Base-by-base conservation (phyloP, 1,284 basidiomycete genomes). In the Rhodofomes roseus region DNA sequence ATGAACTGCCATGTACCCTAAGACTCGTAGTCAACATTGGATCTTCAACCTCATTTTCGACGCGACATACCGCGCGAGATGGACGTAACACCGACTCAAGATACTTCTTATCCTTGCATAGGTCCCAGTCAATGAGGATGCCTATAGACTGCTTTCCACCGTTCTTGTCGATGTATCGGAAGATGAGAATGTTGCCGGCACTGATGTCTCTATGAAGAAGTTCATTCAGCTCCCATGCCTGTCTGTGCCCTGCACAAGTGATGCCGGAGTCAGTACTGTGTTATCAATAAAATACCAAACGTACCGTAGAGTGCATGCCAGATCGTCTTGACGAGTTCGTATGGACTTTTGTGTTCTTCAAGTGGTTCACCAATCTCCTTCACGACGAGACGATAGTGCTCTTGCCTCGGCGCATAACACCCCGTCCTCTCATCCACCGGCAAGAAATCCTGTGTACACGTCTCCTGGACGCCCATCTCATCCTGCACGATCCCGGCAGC, bases 1-100 rank as follows among this genome's bases (percentile, higher is more conserved):
- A 67, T 55, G 63, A 68, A 55, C 50, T 63, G 56, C 60, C 56
- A 58, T 23, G 60, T 58, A 1, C 56, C 60, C 60, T 61, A 18
- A 23, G 9, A 18, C 7, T 22, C 4, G 20, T 18, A 44, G 41
- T 16, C 31, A 34, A n/a, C 31, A 5, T 11, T 34, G 31, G 4
- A 34, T 11, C 31, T n/a, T n/a, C n/a, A n/a, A 34, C 31, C 5
- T 5, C 31, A 34, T 34, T 4, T 5, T 34, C 31, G 31, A 4
- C 31, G 4, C 31, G 31, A 34, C 31, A 54, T 39, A 43, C 54
- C 27, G 53, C 48, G 25, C 44, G 44, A 1, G 4, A 25, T 29
- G 25, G 18, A 18, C 20, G 16, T 12, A 46, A 22, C 22, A 18
- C 39, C 8, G 14, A 39, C 6, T 55, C 20, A 2, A 55, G 5